Percentiles rank a stretch among this genome's conserved stretches.
Conservation (phyloP, 768 basidiomycete genomes). For the Sistotremastrum suecicum region DNA sequence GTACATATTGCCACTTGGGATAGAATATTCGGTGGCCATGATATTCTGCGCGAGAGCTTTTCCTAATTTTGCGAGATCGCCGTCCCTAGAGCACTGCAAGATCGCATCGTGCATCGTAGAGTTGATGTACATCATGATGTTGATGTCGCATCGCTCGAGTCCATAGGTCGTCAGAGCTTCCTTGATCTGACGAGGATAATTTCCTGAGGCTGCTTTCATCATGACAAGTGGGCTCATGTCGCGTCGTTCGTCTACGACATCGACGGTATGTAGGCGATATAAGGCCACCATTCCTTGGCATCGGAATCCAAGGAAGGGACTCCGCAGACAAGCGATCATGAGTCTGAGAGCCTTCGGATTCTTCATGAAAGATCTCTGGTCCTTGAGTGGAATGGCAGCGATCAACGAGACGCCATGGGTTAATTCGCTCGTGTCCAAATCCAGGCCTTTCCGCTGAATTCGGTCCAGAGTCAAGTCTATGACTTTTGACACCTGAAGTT, state of each 20-base stretch:
- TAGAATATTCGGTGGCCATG: slow-evolving; percentile 43
- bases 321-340: slow-evolving; percentile 41
- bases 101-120: no score
- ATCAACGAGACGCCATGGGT: slow-evolving; percentile 29
- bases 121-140: slow-evolving; percentile 30
- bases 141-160: slow-evolving; percentile 26
- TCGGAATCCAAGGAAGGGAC: slow-evolving; percentile 38
- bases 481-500: no score
- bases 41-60: slow-evolving; percentile 34
- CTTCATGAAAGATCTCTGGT: slow-evolving; percentile 28
- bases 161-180: slow-evolving; percentile 39
- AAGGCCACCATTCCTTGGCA: slow-evolving; percentile 39
- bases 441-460: no score
- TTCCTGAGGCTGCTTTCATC: slow-evolving; percentile 24
- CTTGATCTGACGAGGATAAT: slow-evolving; percentile 31
- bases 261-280: slow-evolving; percentile 26
- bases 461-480: no score
- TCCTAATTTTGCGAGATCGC: slow-evolving; percentile 38
- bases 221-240: slow-evolving; percentile 35
- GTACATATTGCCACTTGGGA: slow-evolving; percentile 32
- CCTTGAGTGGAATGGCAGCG: slow-evolving; percentile 28
- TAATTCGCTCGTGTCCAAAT: no score
- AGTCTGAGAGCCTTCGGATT: slow-evolving; percentile 31
- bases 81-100: slow-evolving; percentile 23
- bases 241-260: slow-evolving; percentile 21